Base-by-base conservation (phyloP, 108 stramenopile genomes). In the Nitzschia sp. region DNA sequence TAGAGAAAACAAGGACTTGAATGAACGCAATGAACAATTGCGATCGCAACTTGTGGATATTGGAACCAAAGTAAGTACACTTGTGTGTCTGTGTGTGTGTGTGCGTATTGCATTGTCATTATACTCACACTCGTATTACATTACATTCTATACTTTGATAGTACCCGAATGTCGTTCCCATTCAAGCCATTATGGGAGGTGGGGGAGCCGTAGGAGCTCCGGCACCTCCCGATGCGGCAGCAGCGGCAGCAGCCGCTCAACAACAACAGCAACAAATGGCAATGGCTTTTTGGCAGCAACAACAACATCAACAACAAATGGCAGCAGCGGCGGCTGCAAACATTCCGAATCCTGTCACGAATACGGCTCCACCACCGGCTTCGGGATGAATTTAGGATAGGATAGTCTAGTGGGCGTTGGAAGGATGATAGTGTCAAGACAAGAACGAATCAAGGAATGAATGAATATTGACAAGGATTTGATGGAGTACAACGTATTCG, bases 1-100 rank as follows among this genome's bases (percentile, higher is more conserved):
- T 30, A 62, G 86, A 35, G 95, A 96, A 51, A 93, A 95, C 68
- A 91, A 90, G 74, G 88, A 93, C 15, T 68, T 95, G 66, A 91
- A 89, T 72, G 88, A 88, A 29, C 38, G 90, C 34, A 92, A 95
- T 68, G 91, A 93, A 33, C 29, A 45, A 0, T 67, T 95, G 63
- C 66, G 89, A 54, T 58, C 82, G n/a, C 79, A 89, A 45, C 70
- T 94, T 30, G 75, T 91, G 68, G 93, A 91, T 47, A 84, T 94
- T 66, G 90, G 87, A 34, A 81, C 79, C 49, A 91, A 91, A 76
- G 86, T 87, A 62, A 15, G 82, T 62, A 47, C 25, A 59, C 17
- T 49, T 65, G 27, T 35, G 32, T 18, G 13, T 24, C 17, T 31
- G 38, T 58, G 13, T 53, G 5, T 74, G 32, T 21, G 19, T 48